Evolutionary conservation across 2,329 filamentous ascomycete genomes (phyloP).

Genomic region (Tolypocladium sp.): DNA sequence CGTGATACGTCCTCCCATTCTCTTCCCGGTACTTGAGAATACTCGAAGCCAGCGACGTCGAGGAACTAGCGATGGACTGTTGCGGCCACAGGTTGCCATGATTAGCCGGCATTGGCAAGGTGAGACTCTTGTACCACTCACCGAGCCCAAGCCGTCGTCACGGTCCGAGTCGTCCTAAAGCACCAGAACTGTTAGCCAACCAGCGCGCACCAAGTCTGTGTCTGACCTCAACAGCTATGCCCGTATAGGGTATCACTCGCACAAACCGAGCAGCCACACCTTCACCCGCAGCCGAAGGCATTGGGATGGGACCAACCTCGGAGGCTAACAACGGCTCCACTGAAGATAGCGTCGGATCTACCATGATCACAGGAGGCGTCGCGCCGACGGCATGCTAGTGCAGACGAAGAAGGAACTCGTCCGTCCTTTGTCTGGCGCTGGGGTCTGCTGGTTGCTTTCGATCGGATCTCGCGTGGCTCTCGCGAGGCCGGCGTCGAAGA

Average conservation of each 20-base stretch:
- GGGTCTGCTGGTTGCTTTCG: neutral
- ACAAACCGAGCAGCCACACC: accelerated
- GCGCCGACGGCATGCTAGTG: neutral
- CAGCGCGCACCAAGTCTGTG: neutral
- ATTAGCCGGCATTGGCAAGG: neutral
- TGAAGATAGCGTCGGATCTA: neutral
- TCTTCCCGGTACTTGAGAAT: slow-evolving; percentile 26
- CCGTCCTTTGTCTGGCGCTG: neutral
- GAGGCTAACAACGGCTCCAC: slow-evolving; percentile 3
- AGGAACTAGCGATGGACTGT: slow-evolving; percentile 4
- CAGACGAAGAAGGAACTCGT: neutral
- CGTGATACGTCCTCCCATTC: slow-evolving; percentile 28
- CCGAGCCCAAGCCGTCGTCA: slow-evolving; percentile 2
- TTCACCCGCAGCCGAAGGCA: too few relatives aligned
- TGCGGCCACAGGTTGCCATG: too few relatives aligned
- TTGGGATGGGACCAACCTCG: slow-evolving; percentile 1
- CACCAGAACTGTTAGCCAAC: neutral
- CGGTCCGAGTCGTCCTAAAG: neutral
- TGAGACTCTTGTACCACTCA: neutral
- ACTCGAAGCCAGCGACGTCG: slow-evolving; percentile 23
- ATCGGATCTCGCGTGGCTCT: neutral
- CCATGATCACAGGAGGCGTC: neutral
- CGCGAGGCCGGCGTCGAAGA: neutral
- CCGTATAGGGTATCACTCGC: neutral
- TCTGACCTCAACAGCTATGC: neutral